These are phyloP conservation scores for Lentinula sp. DNA, from an alignment of 768 basidiomycete species.

Conservation along the genomic window DNA sequence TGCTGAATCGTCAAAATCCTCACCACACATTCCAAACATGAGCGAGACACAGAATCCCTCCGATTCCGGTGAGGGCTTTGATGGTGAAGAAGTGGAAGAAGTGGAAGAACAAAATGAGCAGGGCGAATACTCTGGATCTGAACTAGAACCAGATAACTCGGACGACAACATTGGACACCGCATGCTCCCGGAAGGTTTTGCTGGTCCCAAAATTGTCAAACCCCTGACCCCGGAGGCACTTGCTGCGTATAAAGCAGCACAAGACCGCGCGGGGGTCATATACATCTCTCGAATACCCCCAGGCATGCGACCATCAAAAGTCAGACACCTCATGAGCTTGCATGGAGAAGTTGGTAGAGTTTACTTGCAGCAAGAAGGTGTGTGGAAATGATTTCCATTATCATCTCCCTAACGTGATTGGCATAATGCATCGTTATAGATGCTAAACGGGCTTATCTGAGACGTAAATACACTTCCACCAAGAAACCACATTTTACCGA, in stretches of 20 bases:
- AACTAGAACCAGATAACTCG: conserved; percentile 9
- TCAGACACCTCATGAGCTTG: conserved; percentile 85
- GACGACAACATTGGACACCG: conserved; percentile 25
- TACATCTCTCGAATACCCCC: conserved; percentile 97
- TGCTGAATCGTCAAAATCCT: not conserved
- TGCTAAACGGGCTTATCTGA: conserved; percentile 79
- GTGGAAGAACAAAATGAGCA: conserved; percentile 16
- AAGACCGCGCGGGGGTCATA: conserved; percentile 76
- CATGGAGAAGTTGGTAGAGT: conserved; percentile 91
- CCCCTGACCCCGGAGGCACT: conserved; percentile 73
- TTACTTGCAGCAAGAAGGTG: conserved; percentile 91
- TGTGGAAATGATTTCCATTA: not conserved
- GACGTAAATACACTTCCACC: conserved; percentile 75
- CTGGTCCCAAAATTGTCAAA: conserved; percentile 60
- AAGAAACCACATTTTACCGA: conserved; percentile 89
- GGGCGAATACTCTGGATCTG: conserved; percentile 17
- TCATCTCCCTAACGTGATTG: not conserved
- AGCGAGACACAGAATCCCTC: not conserved
- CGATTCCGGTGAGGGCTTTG: not conserved
- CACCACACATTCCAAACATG: not conserved
- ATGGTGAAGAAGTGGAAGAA: conserved; percentile 19
- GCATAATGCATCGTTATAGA: conserved; percentile 35
- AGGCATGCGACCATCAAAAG: conserved; percentile 95
- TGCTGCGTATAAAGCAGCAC: conserved; percentile 65
- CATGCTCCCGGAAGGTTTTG: conserved; percentile 55